Conservation (phyloP, 495 filamentous ascomycete genomes). For the Penicillium chermesinum region DNA sequence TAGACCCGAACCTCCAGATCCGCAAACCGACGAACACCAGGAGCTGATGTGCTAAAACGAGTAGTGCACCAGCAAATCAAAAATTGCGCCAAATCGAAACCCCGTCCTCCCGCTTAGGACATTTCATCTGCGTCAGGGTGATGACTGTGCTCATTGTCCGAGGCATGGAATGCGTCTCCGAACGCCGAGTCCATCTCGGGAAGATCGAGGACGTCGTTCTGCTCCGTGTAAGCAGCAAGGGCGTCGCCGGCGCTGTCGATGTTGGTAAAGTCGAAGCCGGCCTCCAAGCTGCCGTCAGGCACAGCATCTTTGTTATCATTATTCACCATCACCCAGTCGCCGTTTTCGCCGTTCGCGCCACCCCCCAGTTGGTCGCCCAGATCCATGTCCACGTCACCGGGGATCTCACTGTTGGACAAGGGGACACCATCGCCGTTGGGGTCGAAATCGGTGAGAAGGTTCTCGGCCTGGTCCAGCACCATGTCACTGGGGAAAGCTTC, state of each 20-base stretch:
- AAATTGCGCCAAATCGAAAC: slow-evolving; percentile 5
- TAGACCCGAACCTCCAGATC: not conserved
- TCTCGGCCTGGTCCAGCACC: slow-evolving; percentile 60
- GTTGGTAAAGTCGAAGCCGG: slow-evolving; percentile 52
- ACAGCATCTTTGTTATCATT: slow-evolving; percentile 37
- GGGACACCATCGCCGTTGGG: slow-evolving; percentile 35
- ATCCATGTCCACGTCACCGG: slow-evolving; percentile 40
- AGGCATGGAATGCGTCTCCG: slow-evolving; percentile 58
- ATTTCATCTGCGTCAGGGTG: slow-evolving; percentile 43
- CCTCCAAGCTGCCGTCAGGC: slow-evolving; percentile 34
- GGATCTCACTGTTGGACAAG: slow-evolving; percentile 11
- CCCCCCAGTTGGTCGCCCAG: slow-evolving; percentile 30
- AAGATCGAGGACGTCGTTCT: slow-evolving; percentile 45
- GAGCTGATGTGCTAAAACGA: slow-evolving; percentile 11
- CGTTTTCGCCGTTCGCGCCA: slow-evolving; percentile 36
- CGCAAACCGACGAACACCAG: slow-evolving; percentile 1
- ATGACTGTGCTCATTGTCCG: slow-evolving; percentile 47
- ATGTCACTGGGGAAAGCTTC: slow-evolving; percentile 51
- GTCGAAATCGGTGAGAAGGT: slow-evolving; percentile 60
- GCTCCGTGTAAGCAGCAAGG: slow-evolving; percentile 54
- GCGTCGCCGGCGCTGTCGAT: slow-evolving; percentile 60
- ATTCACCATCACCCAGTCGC: slow-evolving; percentile 58
- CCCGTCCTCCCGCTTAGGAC: slow-evolving; percentile 18
- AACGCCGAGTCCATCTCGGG: slow-evolving; percentile 11
- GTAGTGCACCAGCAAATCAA: slow-evolving; percentile 2